A percentile compares a stretch with the other conserved stretches of the same genome.
phyloP scores from a whole-genome alignment of 768 basidiomycete genomes.

The Trametes villosa region DNA sequence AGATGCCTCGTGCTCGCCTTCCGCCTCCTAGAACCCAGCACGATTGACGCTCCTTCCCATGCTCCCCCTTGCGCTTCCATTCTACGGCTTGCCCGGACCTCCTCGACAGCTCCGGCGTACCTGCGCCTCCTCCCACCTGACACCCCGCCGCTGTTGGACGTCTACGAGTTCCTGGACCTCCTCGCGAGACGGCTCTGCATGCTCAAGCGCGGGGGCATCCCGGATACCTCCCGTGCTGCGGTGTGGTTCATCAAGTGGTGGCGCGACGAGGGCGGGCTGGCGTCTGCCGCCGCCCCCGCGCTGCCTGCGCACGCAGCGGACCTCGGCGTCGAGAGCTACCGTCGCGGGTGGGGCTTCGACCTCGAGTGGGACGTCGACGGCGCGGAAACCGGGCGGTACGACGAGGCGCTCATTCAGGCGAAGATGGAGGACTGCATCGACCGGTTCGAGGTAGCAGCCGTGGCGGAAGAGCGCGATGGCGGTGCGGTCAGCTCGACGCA shows the following conservation, averaged over 20 bases:
- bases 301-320: slow-evolving; percentile 3
- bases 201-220: slow-evolving; percentile 74
- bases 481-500: slow-evolving; percentile 71
- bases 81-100: slow-evolving; percentile 4
- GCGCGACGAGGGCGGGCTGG: slow-evolving; percentile 72
- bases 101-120: slow-evolving; percentile 66
- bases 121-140: slow-evolving; percentile 60
- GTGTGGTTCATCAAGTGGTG: slow-evolving; percentile 88
- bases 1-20: slow-evolving; percentile 5
- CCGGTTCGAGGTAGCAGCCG: slow-evolving; percentile 48
- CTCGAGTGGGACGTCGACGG: slow-evolving; percentile 49
- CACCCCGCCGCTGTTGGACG: slow-evolving; percentile 60
- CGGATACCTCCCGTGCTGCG: slow-evolving; percentile 73
- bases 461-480: slow-evolving; percentile 56
- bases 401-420: slow-evolving; percentile 48
- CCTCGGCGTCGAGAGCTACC: slow-evolving; percentile 24
- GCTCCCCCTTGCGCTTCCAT: neutral
- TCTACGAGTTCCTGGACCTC: slow-evolving; percentile 66
- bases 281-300: slow-evolving; percentile 39
- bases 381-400: slow-evolving; percentile 27
- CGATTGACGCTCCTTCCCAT: neutral
- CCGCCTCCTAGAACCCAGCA: neutral
- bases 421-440: slow-evolving; percentile 78
- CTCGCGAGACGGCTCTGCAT: slow-evolving; percentile 83
- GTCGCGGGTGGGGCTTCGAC: slow-evolving; percentile 86